Conservation (phyloP, 1,284 basidiomycete species). For the Earliella scabrosa region DNA sequence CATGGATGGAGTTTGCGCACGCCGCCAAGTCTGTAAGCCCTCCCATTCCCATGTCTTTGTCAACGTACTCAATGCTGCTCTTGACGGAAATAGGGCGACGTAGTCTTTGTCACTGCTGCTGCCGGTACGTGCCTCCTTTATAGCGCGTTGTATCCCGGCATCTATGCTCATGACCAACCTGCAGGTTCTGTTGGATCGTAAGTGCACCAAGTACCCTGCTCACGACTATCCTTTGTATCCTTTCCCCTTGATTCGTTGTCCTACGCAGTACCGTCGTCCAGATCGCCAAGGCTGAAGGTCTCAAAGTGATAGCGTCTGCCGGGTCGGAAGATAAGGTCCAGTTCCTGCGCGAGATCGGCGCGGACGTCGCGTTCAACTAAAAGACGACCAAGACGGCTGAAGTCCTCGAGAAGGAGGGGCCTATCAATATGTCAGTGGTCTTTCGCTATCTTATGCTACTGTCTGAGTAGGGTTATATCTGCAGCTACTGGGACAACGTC, state of each 20-base stretch:
- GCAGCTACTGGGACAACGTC: conserved; percentile 56
- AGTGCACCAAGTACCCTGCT: no score
- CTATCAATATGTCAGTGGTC: conserved; percentile 49
- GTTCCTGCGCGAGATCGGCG: conserved; percentile 64
- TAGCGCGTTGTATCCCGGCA: no score
- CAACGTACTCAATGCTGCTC: no score
- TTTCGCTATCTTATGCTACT: conserved; percentile 22
- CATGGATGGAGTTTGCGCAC: conserved; percentile 28
- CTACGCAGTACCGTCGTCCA: conserved; percentile 49
- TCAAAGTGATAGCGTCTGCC: conserved; percentile 75
- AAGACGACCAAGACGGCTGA: conserved; percentile 57
- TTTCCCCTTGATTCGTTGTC: not conserved
- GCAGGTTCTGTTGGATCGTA: conserved; percentile 27
- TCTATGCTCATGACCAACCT: not conserved
- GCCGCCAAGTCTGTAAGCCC: conserved; percentile 29
- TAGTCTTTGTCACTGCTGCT: conserved; percentile 28
- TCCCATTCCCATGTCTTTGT: no score
- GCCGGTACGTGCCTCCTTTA: conserved; percentile 15
- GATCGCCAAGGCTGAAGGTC: conserved; percentile 63
- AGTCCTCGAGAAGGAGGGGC: conserved; percentile 59
- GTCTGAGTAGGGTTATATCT: not conserved
- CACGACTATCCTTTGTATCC: not conserved
- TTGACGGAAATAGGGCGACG: conserved; percentile 22
- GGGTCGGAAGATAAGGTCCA: conserved; percentile 72
- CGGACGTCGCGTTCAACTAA: conserved; percentile 77